Percentiles rank a stretch among this genome's conserved stretches.
Evolutionary conservation across 2,329 filamentous ascomycete species (phyloP).

Genomic region (Parastagonospora nodorum): DNA sequence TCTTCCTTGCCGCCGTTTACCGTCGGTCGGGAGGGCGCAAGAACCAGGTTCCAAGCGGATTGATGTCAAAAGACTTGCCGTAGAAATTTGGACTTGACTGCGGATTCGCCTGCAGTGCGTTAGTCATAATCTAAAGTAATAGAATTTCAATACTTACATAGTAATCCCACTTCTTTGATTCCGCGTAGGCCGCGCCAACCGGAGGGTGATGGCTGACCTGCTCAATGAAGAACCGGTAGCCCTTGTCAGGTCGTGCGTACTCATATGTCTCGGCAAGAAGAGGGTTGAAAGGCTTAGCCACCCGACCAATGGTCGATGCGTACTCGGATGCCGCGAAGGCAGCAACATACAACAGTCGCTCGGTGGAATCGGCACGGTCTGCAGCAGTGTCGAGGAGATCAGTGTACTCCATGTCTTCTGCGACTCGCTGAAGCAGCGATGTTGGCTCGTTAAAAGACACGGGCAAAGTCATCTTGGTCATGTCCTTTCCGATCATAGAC

Average conservation of each 20-base stretch:
- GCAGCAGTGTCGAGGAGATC: slow-evolving; percentile 89
- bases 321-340: slow-evolving; percentile 97
- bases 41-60: slow-evolving; percentile 97
- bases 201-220: slow-evolving; percentile 98
- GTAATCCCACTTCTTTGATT: slow-evolving; percentile 94
- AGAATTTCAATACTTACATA: slow-evolving; percentile 56
- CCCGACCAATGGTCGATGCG: slow-evolving; percentile 92
- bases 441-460: slow-evolving; percentile 99
- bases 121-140: slow-evolving; percentile 10
- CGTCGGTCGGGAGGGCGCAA: slow-evolving; percentile 77
- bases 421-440: slow-evolving; percentile 89
- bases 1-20: slow-evolving; percentile 72
- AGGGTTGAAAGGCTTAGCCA: slow-evolving; percentile 98
- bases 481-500: slow-evolving; percentile 99
- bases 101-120: slow-evolving; percentile 72
- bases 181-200: slow-evolving; percentile 89
- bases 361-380: slow-evolving; percentile 82
- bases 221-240: slow-evolving; percentile 97
- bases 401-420: slow-evolving; percentile 97
- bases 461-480: slow-evolving; percentile 99
- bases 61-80: slow-evolving; percentile 96
- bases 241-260: slow-evolving; percentile 93
- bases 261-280: slow-evolving; percentile 96
- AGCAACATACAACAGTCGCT: slow-evolving; percentile 91
- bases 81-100: slow-evolving; percentile 98